phyloP scores from a whole-genome alignment of 768 basidiomycete genomes.

The Lentinus tigrinus region DNA sequence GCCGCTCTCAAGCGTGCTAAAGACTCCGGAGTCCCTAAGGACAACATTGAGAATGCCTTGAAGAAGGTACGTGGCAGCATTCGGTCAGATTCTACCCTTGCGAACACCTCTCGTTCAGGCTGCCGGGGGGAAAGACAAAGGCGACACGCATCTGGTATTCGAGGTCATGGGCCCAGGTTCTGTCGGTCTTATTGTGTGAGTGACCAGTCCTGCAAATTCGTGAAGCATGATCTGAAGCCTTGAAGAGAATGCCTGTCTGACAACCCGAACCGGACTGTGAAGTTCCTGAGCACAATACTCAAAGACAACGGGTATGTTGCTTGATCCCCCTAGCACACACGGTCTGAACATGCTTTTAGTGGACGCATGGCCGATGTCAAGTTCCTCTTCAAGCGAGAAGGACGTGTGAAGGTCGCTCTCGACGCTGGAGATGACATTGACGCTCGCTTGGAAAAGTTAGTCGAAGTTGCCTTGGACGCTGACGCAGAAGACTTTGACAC shows the following conservation, averaged over 20 bases:
- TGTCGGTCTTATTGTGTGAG: conserved; percentile 67
- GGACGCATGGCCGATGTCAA: conserved; percentile 62
- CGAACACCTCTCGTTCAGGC: conserved; percentile 33
- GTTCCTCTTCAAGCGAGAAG: conserved; percentile 62
- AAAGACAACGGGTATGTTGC: conserved; percentile 43
- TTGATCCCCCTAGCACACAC: too few relatives aligned
- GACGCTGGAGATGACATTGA: conserved; percentile 32
- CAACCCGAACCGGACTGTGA: conserved; percentile 61
- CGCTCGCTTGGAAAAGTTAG: conserved; percentile 32
- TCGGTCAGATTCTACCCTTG: neutral
- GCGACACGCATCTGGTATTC: conserved; percentile 49
- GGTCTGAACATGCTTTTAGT: conserved; percentile 32
- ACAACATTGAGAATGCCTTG: conserved; percentile 65
- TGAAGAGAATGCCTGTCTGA: conserved; percentile 61
- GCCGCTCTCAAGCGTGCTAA: conserved; percentile 54
- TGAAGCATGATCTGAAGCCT: conserved; percentile 16
- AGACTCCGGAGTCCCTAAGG: conserved; percentile 61
- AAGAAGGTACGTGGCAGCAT: conserved; percentile 41
- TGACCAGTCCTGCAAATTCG: neutral
- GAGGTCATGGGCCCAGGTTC: conserved; percentile 59
- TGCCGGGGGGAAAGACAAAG: conserved; percentile 47
- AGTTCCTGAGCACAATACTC: conserved; percentile 53
- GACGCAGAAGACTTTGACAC: conserved; percentile 48
- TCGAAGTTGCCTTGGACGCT: conserved; percentile 40
- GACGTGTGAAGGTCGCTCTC: conserved; percentile 47